Evolutionary conservation across 805 yeast species (phyloP), one percentile per base, ranked within the genome.

Genomic region (Yamadazyma tumulicola): DNA sequence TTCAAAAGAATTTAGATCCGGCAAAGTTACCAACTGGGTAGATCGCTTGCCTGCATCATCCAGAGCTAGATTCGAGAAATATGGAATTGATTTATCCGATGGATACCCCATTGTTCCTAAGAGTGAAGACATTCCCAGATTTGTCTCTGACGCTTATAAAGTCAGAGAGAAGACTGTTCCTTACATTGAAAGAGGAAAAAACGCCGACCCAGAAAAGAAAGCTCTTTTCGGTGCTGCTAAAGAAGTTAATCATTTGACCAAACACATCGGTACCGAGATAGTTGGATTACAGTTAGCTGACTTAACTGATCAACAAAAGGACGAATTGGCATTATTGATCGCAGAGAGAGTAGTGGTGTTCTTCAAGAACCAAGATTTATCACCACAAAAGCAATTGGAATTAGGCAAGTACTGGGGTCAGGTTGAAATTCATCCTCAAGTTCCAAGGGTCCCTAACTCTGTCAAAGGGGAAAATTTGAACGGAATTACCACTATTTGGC

Each of bases 401-500:
- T 40, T 57, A 13, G 61, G 62, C 23, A 34, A 50, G 9, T 54
- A 54, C 36, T 57, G 47, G 47, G 61, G 61, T 19, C 55, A 53
- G 39, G 53, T 57, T 24, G 61, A 57, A 45, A 38, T 46, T 4
- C 61, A 57, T 34, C 54, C 61, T 12, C 61, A 55, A 46, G 54
- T 42, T 28, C 49, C 51, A 11, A 38, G 49, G 27, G 54, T 54
- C 9, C 58, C 58, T 8, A 35, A 38, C 20, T 29, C 39, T 10
- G 20, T 18, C 7, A 37, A 42, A 20, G 48, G 51, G 24, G 32
- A 38, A 11, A 38, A 39, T n/a, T 33, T 47, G 12, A 39, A 42
- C 17, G 75, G 73, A 26, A 55, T 60, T 34, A 50, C 67, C 20
- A 64, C 64, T 6, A 60, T 69, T 32, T 67, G 74, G 74, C 60